phyloP scores from a whole-genome alignment of 768 basidiomycete species.

The Grammothele lineata region DNA sequence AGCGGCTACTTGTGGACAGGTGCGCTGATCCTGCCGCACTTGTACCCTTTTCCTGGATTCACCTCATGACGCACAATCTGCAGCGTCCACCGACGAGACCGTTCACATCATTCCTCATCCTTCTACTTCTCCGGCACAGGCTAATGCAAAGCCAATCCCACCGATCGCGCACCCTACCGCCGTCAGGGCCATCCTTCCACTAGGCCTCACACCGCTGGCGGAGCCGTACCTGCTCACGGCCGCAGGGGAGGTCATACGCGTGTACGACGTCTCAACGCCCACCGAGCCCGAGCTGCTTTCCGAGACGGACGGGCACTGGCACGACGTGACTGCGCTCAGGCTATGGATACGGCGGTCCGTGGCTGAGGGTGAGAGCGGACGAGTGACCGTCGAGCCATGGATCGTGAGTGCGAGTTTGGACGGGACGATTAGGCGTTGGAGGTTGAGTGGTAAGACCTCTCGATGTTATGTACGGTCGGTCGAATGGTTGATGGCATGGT shows the following conservation, averaged over 20 bases:
- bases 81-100: slow-evolving; percentile 89
- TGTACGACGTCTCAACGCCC: slow-evolving; percentile 71
- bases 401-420: slow-evolving; percentile 83
- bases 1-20: slow-evolving; percentile 88
- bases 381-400: slow-evolving; percentile 64
- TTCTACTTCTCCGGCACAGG: slow-evolving; percentile 18
- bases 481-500: neutral
- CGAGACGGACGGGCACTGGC: slow-evolving; percentile 84
- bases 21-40: slow-evolving; percentile 30
- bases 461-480: neutral
- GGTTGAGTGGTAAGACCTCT: slow-evolving; percentile 47
- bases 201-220: slow-evolving; percentile 55
- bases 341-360: slow-evolving; percentile 60
- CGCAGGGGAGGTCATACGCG: slow-evolving; percentile 75
- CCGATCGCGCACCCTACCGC: slow-evolving; percentile 57
- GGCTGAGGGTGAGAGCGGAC: slow-evolving; percentile 41
- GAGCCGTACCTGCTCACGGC: slow-evolving; percentile 81
- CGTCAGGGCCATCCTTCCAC: slow-evolving; percentile 71
- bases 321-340: slow-evolving; percentile 75
- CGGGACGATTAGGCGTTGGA: slow-evolving; percentile 85
- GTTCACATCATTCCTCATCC: slow-evolving; percentile 57
- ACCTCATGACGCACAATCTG: neutral
- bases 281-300: slow-evolving; percentile 68
- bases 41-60: too few species aligned
- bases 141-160: slow-evolving; percentile 32